Evolutionary conservation across 345 rosid genomes (phyloP), one percentile per base, ranked within the genome.

Genomic region (Trapa bicornis): DNA sequence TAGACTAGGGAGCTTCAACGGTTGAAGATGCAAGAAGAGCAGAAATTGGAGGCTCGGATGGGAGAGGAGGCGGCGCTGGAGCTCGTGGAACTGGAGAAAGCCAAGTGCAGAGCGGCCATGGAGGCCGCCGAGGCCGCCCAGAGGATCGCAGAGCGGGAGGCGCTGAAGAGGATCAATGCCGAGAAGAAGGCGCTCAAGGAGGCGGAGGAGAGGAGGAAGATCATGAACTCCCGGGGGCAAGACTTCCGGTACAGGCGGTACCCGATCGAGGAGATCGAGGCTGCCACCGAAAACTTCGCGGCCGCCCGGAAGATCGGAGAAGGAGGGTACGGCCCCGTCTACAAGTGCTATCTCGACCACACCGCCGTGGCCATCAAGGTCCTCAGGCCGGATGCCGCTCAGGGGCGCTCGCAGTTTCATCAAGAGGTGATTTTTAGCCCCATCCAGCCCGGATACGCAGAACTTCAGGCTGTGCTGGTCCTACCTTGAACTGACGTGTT

Each of bases 301-400:
- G 69, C 61, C 3, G 72, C 81, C 32, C 88, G 75, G 47, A 90
- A 88, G 80, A 79, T 93, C 12, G 98, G 98, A 42, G 98, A 88
- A 85, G 97, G 98, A 61, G 98, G 98, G 38, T 93, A 22, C 29
- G 29, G 29, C 29, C 29, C 29, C 29, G 29, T 22, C 29, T 22
- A 22, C 29, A 22, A 22, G 64, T 73, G 87, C 54, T 57, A 67
- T 42, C 71, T 93, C 65, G 91, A 90, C 75, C 90, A 82, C 43
- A 93, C 98, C 16, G 78, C 83, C 3, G 96, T 87, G 33, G 96
- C 98, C 6, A 69, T 90, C 54, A 93, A 90, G 82, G 97, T 90
- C 65, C 79, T 93, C 37, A 84, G 89, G 35, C 86, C 96, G 38
- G 98, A 90, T 42, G 97, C 96, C 0, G 84, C 84, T 69, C 97